Base-by-base conservation (phyloP, 495 filamentous ascomycete genomes). In the Xylaria palmicola region DNA sequence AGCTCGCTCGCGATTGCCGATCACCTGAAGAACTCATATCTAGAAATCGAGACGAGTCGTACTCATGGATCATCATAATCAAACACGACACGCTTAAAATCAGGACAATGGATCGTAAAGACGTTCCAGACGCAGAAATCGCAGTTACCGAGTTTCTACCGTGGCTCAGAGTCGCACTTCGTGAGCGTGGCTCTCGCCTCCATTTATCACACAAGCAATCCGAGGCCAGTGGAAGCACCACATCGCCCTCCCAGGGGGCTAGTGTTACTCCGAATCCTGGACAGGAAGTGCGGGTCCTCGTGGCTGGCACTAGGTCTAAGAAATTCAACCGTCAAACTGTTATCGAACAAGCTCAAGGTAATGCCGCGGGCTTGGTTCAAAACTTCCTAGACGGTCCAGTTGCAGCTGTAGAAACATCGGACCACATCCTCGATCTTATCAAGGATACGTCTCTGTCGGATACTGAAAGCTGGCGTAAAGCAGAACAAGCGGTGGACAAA, bases 321-420 rank as follows among this genome's bases (percentile, higher is more conserved):
- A 98, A 97, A 76, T 87, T 87, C 40, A 97, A 95, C 70, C 86
- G 93, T 32, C 84, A 84, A 56, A 87, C 87, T 29, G 90, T 98
- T 36, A 87, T 97, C 24, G 91, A 95, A 67, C 88, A 90, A 48
- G 90, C 91, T 36, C 83, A 91, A 62, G 67, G 79, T 29, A 82
- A 81, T 51, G 84, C 87, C 4, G 81, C 83, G 7, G 80, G 85
- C 67, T 76, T 89, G 49, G 77, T 89, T 43, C 83, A 87, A 62
- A 78, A 80, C 15, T 89, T 89, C 50, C 73, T 88, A 9, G 84
- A 87, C 59, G 89, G 88, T 12, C 92, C 92, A 1, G 88, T 97
- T 65, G 85, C 86, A 8, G 94, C 93, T 17, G 87, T 98, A 50
- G 94, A 98, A 73, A 90, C 88, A 1, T 87, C 87, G 44, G 93